A percentile compares a stretch with the other conserved stretches of the same genome.
Conservation (phyloP, 1,139 yeast species). For the Geotrichum restrictum region DNA sequence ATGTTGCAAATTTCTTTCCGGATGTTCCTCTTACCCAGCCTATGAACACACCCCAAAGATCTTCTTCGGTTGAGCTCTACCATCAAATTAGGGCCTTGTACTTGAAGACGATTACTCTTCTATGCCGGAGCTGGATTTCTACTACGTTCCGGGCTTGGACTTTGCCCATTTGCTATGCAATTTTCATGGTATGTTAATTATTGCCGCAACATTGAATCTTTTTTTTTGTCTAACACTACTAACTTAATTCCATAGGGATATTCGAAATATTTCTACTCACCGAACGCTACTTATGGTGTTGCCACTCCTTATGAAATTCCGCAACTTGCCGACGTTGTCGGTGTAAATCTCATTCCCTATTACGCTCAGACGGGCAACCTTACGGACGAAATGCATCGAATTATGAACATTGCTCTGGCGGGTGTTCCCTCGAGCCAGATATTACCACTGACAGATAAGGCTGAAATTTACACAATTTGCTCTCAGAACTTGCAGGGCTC, state of each 20-base stretch:
- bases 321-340: slow-evolving; percentile 29
- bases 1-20: neutral
- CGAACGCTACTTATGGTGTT: slow-evolving; percentile 36
- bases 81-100: slow-evolving; percentile 27
- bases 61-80: slow-evolving; percentile 3
- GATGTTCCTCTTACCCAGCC: neutral
- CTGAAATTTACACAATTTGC: slow-evolving; percentile 33
- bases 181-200: slow-evolving; percentile 33
- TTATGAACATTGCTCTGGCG: slow-evolving; percentile 33
- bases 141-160: slow-evolving; percentile 35
- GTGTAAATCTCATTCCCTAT: slow-evolving; percentile 32
- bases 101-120: slow-evolving; percentile 30
- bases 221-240: neutral
- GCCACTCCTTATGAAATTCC: slow-evolving; percentile 31
- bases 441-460: slow-evolving; percentile 26
- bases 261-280: slow-evolving; percentile 35
- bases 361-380: slow-evolving; percentile 28
- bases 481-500: slow-evolving; percentile 37
- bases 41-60: neutral
- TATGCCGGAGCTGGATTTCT: slow-evolving; percentile 34
- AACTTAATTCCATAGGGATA: slow-evolving; percentile 29
- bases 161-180: slow-evolving; percentile 35
- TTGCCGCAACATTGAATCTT: neutral
- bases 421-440: slow-evolving; percentile 34
- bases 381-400: slow-evolving; percentile 32